Conservation (phyloP, 129 eudicot species). For the Heracleum sosnowskyi region DNA sequence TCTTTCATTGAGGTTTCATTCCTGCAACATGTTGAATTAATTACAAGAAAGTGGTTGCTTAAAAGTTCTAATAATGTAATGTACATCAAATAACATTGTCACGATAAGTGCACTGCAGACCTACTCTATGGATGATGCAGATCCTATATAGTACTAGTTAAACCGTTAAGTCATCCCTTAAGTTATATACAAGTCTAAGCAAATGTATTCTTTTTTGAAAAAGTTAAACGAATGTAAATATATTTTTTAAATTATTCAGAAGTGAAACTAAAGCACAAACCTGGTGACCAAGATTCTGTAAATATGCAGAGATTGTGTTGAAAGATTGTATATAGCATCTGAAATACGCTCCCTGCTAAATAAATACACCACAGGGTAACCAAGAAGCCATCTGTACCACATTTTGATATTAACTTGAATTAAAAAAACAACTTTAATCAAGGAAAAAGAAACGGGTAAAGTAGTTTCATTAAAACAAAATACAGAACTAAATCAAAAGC, state of each 20-base stretch:
- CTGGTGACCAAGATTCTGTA: slow-evolving; percentile 57
- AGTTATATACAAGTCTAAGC: not conserved
- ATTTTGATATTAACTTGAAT: not conserved
- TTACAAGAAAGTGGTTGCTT: slow-evolving; percentile 8
- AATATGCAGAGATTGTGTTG: slow-evolving; percentile 67
- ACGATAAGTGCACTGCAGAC: not conserved
- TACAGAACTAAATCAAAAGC: not conserved
- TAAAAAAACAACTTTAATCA: not conserved
- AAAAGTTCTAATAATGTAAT: not conserved
- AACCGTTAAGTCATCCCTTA: not conserved
- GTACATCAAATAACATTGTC: not conserved
- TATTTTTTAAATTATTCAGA: not conserved
- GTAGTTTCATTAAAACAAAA: not conserved
- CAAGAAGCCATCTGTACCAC: slow-evolving; percentile 84
- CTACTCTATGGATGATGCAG: not conserved
- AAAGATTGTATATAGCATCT: slow-evolving; percentile 73
- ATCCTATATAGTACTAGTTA: not conserved
- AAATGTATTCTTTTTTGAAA: not conserved
- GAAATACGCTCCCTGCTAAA: slow-evolving; percentile 70
- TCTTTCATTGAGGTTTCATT: slow-evolving; percentile 30
- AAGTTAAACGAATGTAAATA: not conserved
- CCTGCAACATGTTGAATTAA: slow-evolving; percentile 34
- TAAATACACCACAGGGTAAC: slow-evolving; percentile 83
- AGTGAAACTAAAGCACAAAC: slow-evolving; percentile 28
- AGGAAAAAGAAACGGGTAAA: not conserved